These are phyloP conservation scores for Vanderwaltozyma tropicalis DNA, from an alignment of 805 yeast species.

Conservation along the genomic window DNA sequence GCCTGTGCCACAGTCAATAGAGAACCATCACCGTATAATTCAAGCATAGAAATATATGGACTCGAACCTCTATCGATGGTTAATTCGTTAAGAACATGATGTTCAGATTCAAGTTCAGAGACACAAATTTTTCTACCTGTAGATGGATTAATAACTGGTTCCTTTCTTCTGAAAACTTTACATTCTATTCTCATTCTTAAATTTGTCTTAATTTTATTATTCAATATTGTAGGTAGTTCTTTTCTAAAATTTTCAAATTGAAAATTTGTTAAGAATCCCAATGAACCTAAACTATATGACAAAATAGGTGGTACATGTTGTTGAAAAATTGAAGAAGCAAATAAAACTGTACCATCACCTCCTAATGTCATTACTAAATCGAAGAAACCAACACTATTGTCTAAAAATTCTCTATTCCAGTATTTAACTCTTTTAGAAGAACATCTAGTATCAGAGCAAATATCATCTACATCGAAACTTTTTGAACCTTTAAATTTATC, in stretches of 20 bases:
- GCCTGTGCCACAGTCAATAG: constrained; percentile 85
- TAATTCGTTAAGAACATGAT: constrained; percentile 80
- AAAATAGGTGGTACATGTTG: constrained; percentile 83
- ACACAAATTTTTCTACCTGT: constrained; percentile 34
- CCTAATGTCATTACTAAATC: constrained; percentile 85
- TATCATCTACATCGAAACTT: constrained; percentile 49
- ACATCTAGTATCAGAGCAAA: constrained; percentile 36
- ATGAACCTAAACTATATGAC: constrained; percentile 78
- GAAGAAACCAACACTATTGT: constrained; percentile 33
- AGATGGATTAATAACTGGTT: constrained; percentile 29
- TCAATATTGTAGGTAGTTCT: constrained; percentile 46
- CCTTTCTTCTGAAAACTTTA: constrained; percentile 43
- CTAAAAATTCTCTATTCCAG: constrained; percentile 59
- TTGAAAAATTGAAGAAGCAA: constrained; percentile 80
- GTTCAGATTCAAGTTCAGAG: constrained; percentile 35
- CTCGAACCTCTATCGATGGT: constrained; percentile 92
- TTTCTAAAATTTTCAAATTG: constrained; percentile 62
- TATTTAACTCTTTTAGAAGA: constrained; percentile 39
- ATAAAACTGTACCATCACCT: constrained; percentile 93
- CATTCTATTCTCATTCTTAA: constrained; percentile 84
- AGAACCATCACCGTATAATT: constrained; percentile 79
- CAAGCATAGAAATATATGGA: constrained; percentile 83
- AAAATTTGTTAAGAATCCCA: constrained; percentile 87
- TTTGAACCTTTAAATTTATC: constrained; percentile 48
- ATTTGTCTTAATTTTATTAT: constrained; percentile 64